Evolutionary conservation across 805 yeast genomes (phyloP).

Genomic region (Pichia cephalocereana): DNA sequence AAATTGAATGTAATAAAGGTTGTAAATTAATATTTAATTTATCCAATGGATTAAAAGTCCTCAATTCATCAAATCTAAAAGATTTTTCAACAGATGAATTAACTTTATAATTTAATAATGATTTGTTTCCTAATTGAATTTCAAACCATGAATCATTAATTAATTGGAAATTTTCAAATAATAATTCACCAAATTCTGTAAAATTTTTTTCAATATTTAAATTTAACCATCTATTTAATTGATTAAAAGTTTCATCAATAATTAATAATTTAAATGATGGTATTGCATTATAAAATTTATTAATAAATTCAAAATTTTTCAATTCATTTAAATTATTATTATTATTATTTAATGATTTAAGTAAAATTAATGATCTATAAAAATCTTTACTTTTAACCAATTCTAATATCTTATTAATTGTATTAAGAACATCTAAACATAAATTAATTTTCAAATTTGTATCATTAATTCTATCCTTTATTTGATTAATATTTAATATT

Average conservation of each 20-base stretch:
- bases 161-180: conserved; percentile 43
- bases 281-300: conserved; percentile 62
- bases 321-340: conserved; percentile 50
- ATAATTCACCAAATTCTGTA: conserved; percentile 44
- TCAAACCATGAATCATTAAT: conserved; percentile 55
- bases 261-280: conserved; percentile 69
- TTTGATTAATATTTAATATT: conserved; percentile 51
- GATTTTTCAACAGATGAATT: conserved; percentile 83
- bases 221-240: conserved; percentile 55
- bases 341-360: conserved; percentile 63
- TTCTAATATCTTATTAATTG: conserved; percentile 78
- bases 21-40: conserved; percentile 49
- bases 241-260: conserved; percentile 61
- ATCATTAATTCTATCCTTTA: conserved; percentile 58
- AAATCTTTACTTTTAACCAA: conserved; percentile 65
- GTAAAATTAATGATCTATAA: conserved; percentile 76
- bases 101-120: conserved; percentile 50
- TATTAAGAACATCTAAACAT: conserved; percentile 74
- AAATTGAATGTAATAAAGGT: conserved; percentile 73
- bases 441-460: conserved; percentile 60
- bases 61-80: conserved; percentile 41
- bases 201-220: conserved; percentile 55
- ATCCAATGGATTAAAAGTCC: conserved; percentile 39
- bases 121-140: conserved; percentile 32
- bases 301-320: conserved; percentile 63